Conservation (phyloP, 2,329 filamentous ascomycete species). For the Beauveria caledonica region DNA sequence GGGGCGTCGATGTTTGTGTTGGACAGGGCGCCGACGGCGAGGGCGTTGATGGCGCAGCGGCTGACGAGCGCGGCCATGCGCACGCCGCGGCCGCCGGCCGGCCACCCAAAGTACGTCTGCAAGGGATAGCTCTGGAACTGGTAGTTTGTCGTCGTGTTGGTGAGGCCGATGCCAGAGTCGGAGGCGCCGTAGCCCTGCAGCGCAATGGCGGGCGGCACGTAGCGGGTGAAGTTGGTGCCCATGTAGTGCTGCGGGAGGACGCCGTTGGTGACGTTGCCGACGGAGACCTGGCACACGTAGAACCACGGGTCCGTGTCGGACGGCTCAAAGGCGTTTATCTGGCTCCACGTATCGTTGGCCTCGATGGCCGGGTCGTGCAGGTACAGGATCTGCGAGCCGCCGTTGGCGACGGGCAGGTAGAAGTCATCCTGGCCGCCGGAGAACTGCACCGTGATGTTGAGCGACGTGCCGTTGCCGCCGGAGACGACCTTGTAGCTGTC, state of each 20-base stretch:
- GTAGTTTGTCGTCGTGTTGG: slow-evolving; percentile 16
- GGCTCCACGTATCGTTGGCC: slow-evolving; percentile 21
- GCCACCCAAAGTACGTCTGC: slow-evolving; percentile 29
- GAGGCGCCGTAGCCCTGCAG: slow-evolving; percentile 30
- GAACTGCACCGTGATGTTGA: slow-evolving; percentile 20
- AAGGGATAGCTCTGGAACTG: slow-evolving; percentile 35
- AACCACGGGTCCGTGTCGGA: slow-evolving; percentile 29
- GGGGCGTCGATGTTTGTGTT: slow-evolving; percentile 19
- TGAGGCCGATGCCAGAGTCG: slow-evolving; percentile 12
- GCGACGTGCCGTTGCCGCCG: slow-evolving; percentile 23
- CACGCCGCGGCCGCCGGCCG: slow-evolving; percentile 21
- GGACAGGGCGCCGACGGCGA: slow-evolving; percentile 24
- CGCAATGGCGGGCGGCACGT: slow-evolving; percentile 31
- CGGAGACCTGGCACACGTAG: slow-evolving; percentile 32
- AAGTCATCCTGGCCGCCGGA: slow-evolving; percentile 15
- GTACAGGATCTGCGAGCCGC: slow-evolving; percentile 28
- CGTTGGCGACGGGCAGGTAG: slow-evolving; percentile 20
- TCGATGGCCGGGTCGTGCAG: slow-evolving; percentile 22
- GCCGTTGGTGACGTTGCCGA: slow-evolving; percentile 26
- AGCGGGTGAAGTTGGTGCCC: slow-evolving; percentile 24
- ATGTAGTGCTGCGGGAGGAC: slow-evolving; percentile 27
- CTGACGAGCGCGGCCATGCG: slow-evolving; percentile 30
- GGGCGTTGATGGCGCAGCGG: slow-evolving; percentile 28
- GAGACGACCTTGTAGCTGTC: slow-evolving; percentile 21
- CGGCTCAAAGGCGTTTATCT: slow-evolving; percentile 31